These are phyloP conservation scores for Claviceps africana DNA, from an alignment of 2,329 filamentous ascomycete species.

Conservation along the genomic window DNA sequence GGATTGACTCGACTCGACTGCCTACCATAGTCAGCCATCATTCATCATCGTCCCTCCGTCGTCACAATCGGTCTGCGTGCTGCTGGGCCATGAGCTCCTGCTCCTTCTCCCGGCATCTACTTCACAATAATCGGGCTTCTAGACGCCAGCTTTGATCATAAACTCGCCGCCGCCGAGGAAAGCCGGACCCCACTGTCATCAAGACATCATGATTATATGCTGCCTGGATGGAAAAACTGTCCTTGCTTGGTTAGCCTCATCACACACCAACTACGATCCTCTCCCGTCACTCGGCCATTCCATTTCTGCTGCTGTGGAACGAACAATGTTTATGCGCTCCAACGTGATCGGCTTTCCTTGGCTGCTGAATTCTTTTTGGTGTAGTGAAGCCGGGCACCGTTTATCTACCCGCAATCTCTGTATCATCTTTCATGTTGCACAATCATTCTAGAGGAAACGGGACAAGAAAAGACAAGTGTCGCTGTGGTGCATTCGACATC, in stretches of 20 bases:
- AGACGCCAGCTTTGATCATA: neutral
- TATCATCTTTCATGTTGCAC: conserved; percentile 1
- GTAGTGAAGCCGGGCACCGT: neutral
- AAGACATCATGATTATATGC: neutral
- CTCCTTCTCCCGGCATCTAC: neutral
- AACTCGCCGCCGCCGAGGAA: neutral
- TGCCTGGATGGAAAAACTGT: neutral
- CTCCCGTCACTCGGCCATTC: neutral
- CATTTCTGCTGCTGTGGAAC: neutral
- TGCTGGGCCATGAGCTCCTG: neutral
- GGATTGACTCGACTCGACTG: neutral
- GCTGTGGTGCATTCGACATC: neutral
- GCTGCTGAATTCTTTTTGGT: conserved; percentile 1
- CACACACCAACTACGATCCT: neutral
- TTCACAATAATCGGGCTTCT: neutral
- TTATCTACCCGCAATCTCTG: neutral
- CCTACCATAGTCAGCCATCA: neutral
- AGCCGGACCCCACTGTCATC: neutral
- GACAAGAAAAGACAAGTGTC: conserved; percentile 2
- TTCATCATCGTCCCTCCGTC: neutral
- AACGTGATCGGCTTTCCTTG: conserved; percentile 1
- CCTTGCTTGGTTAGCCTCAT: neutral
- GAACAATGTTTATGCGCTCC: neutral
- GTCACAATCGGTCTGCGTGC: neutral
- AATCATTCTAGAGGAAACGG: neutral